A percentile compares a stretch with the other conserved stretches of the same genome.
phyloP scores from a whole-genome alignment of 2,329 filamentous ascomycete genomes.

The Verruconis gallopava region DNA sequence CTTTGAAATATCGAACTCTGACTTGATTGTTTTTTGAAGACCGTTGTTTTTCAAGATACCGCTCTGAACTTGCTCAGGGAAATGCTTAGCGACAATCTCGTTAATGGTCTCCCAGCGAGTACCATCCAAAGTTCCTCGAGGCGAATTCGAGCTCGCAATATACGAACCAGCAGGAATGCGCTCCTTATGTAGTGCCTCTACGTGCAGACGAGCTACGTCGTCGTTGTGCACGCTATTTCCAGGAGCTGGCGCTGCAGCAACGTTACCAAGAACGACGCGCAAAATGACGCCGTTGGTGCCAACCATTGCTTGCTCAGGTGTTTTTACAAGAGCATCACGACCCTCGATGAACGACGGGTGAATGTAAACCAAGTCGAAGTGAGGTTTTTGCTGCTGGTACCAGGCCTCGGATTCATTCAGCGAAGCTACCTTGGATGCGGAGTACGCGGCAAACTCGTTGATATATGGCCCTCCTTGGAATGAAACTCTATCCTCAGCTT shows the following conservation, averaged over 20 bases:
- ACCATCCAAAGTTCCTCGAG: slow-evolving; percentile 4
- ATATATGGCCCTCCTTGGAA: slow-evolving; percentile 14
- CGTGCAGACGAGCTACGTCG: slow-evolving; percentile 21
- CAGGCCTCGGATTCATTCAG: slow-evolving; percentile 15
- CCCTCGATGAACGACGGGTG: slow-evolving; percentile 19
- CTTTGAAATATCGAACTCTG: slow-evolving; percentile 6
- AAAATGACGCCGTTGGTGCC: slow-evolving; percentile 17
- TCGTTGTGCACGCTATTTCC: slow-evolving; percentile 16
- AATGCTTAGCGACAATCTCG: not conserved
- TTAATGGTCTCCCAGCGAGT: slow-evolving; percentile 1
- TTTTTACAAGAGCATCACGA: slow-evolving; percentile 19
- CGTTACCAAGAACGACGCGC: slow-evolving; percentile 12
- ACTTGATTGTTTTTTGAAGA: not conserved
- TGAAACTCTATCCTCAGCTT: slow-evolving; percentile 10
- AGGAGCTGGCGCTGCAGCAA: slow-evolving; percentile 4
- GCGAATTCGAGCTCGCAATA: not conserved
- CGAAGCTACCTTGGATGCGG: slow-evolving; percentile 17
- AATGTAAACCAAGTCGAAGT: slow-evolving; percentile 21
- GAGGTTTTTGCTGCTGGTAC: slow-evolving; percentile 14
- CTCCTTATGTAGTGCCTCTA: slow-evolving; percentile 17
- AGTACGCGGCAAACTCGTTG: slow-evolving; percentile 15
- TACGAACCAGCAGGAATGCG: slow-evolving; percentile 2
- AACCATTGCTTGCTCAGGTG: slow-evolving; percentile 10
- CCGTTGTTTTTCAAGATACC: slow-evolving; percentile 4
- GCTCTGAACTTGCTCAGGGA: slow-evolving; percentile 8